phyloP scores from a whole-genome alignment of 1,139 yeast genomes.

The Lodderomyces pseudojiufengensis region DNA sequence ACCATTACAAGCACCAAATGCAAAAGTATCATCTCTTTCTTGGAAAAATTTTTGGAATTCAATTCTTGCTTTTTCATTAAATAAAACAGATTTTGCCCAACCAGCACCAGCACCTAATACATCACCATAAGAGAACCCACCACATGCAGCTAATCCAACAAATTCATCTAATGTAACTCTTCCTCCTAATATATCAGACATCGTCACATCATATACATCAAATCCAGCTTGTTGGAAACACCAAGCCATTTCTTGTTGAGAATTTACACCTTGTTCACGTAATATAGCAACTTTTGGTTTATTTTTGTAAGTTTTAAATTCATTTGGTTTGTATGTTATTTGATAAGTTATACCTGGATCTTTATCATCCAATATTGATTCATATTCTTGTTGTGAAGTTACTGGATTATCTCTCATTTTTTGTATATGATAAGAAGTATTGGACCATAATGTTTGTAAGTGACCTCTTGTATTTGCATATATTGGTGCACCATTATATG shows the following conservation, averaged over 20 bases:
- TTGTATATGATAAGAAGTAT: conserved; percentile 89
- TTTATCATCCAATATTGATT: conserved; percentile 65
- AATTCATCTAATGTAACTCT: conserved; percentile 71
- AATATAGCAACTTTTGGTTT: conserved; percentile 92
- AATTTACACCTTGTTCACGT: conserved; percentile 98
- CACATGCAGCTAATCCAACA: conserved; percentile 97
- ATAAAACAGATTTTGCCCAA: conserved; percentile 97
- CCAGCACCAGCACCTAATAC: conserved; percentile 99
- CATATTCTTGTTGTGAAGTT: conserved; percentile 83
- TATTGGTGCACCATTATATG: conserved; percentile 43
- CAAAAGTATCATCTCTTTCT: conserved; percentile 86
- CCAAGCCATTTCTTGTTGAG: conserved; percentile 99
- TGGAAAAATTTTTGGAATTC: conserved; percentile 82
- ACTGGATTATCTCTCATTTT: conserved; percentile 90
- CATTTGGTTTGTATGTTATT: conserved; percentile 52
- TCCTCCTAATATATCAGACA: conserved; percentile 86
- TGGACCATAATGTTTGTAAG: conserved; percentile 82
- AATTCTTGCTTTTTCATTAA: conserved; percentile 69
- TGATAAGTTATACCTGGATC: conserved; percentile 91
- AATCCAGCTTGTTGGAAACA: conserved; percentile 94
- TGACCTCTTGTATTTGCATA: conserved; percentile 59
- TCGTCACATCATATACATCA: conserved; percentile 89
- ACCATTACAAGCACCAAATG: conserved; percentile 99
- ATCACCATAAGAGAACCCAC: conserved; percentile 99
- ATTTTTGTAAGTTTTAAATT: conserved; percentile 24